Conservation (phyloP, 345 rosid species). For the Citrus medica region DNA sequence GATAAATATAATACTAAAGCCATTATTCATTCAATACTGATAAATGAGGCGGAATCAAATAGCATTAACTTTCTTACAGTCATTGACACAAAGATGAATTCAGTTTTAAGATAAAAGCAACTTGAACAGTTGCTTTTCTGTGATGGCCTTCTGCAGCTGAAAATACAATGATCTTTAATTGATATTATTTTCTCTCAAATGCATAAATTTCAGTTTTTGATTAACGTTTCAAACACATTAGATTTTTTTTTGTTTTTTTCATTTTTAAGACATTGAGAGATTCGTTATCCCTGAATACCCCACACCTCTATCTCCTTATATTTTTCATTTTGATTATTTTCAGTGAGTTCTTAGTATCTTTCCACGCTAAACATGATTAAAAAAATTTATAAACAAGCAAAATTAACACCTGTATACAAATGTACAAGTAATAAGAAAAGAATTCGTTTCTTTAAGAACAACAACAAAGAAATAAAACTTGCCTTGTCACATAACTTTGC, state of each 20-base stretch:
- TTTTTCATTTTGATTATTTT: neutral
- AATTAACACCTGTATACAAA: too few relatives aligned
- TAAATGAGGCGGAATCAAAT: neutral
- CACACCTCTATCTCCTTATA: neutral
- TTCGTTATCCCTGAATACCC: too few relatives aligned
- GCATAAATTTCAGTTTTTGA: neutral
- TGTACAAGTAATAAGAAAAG: too few relatives aligned
- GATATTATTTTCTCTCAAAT: neutral
- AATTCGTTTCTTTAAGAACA: neutral
- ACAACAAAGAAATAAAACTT: neutral
- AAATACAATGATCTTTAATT: neutral
- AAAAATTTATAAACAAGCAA: too few relatives aligned
- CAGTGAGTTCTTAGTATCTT: neutral
- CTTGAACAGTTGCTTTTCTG: neutral
- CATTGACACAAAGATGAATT: neutral
- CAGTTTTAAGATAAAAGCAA: neutral
- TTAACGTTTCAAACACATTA: neutral
- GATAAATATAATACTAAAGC: neutral
- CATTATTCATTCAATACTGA: neutral
- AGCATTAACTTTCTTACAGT: neutral
- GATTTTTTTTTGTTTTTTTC: too few relatives aligned
- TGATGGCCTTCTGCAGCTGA: neutral
- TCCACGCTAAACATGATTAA: too few relatives aligned
- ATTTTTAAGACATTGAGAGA: too few relatives aligned
- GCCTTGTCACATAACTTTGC: neutral